Evolutionary conservation across 2,329 filamentous ascomycete genomes (phyloP).

Genomic region (Aspergillus calidoustus): DNA sequence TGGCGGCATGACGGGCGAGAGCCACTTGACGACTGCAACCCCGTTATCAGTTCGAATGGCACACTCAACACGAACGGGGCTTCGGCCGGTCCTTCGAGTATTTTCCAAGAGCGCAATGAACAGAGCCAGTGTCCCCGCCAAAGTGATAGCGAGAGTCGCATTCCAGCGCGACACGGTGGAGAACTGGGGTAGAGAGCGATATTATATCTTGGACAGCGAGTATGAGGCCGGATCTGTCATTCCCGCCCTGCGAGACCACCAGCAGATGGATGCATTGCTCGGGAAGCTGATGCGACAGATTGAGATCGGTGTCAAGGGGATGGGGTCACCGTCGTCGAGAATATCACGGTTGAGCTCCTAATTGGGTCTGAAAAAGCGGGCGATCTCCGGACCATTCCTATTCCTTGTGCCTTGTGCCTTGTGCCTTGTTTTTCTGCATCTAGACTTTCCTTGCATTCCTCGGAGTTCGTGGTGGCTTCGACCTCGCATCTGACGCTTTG

Average conservation of each 20-base stretch:
- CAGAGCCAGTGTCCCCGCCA: conserved; percentile 40
- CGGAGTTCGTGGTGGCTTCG: conserved; percentile 14
- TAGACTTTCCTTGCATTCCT: conserved; percentile 20
- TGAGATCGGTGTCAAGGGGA: conserved; percentile 33
- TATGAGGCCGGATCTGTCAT: conserved; percentile 45
- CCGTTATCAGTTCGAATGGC: conserved; percentile 37
- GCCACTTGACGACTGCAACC: conserved; percentile 28
- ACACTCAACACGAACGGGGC: conserved; percentile 38
- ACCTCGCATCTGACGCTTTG: conserved; percentile 9
- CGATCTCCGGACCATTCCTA: background rate
- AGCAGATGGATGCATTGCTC: conserved; percentile 34
- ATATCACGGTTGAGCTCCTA: conserved; percentile 29
- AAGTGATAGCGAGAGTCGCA: conserved; percentile 40
- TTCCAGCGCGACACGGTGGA: conserved; percentile 37
- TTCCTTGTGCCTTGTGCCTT: background rate
- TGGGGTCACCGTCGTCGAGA: conserved; percentile 34
- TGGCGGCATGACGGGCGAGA: conserved; percentile 34
- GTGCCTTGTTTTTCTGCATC: conserved; percentile 2
- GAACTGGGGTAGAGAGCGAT: conserved; percentile 36
- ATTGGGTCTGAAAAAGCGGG: background rate
- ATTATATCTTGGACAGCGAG: conserved; percentile 40
- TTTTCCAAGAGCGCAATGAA: conserved; percentile 43
- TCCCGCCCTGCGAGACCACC: conserved; percentile 32
- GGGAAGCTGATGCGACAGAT: conserved; percentile 37
- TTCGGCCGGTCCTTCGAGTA: conserved; percentile 39